Evolutionary conservation across 1,284 basidiomycete genomes (phyloP), one percentile per base, ranked within the genome.

Genomic region (Rhodotorula sp.): DNA sequence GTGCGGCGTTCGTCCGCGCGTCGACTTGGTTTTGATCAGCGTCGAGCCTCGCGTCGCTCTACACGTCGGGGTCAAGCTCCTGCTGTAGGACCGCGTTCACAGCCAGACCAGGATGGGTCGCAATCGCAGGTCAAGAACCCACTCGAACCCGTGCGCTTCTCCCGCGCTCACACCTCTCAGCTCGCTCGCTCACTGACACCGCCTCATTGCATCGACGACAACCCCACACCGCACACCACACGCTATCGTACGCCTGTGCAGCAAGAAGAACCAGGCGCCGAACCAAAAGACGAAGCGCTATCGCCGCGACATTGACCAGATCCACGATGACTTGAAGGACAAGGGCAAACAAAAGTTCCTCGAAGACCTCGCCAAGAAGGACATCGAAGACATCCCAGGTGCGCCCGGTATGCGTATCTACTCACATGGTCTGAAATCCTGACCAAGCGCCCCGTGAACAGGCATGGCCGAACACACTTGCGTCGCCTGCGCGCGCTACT

Each of bases 261-360:
- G 75, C 48, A 73, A 71, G 48, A 76, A 76, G 75, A 76, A 76
- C 56, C 75, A 76, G 61, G 75, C 64, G 0, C 72, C 71, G 20
- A 61, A 60, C 10, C 59, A 64, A 14, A 76, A 76, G 67, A 71
- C 71, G 31, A 62, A 65, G 16, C 64, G 75, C 3, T 76, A 71
- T 62, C 47, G 64, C 18, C 64, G 75, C 31, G 69, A 71, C 58
- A 57, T 76, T 8, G 75, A 76, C 68, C 75, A 75, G 67, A 76
- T 76, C 49, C 71, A 71, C 67, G 71, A 69, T 3, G 75, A 76
- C 66, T 8, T 76, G 26, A 72, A 72, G 61, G 75, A 76, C 43
- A 57, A 58, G 20, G 75, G 75, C 56, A 62, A 68, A 56, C 54
- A 68, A 18, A 73, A 73, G 63, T 65, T 70, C 58, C 29, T 61